Conservation (phyloP, 208 protist genomes). For the Leishmania lainsoni region DNA sequence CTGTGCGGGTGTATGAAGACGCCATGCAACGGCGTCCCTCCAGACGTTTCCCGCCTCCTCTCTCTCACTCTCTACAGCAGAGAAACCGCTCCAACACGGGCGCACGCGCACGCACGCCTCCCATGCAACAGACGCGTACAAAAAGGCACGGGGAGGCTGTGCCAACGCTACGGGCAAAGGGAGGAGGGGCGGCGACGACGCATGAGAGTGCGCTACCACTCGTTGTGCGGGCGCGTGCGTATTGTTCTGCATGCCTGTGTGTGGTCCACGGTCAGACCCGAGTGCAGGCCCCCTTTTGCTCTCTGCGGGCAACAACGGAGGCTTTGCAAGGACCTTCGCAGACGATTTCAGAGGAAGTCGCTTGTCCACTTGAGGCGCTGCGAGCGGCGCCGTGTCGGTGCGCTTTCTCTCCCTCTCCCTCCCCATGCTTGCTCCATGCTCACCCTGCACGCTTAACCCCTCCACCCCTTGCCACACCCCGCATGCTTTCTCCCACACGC, state of each 20-base stretch:
- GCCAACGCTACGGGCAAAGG: not conserved
- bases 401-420: not conserved
- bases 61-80: not conserved
- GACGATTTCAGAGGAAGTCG: not conserved
- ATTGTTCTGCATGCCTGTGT: not conserved
- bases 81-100: no score
- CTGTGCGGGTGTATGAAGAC: not conserved
- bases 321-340: not conserved
- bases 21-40: no score
- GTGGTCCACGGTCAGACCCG: not conserved
- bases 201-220: not conserved
- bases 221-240: not conserved
- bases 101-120: no score
- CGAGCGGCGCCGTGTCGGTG: no score
- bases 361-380: not conserved
- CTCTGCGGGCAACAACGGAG: not conserved
- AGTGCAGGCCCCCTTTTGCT: not conserved
- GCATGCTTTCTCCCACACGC: no score
- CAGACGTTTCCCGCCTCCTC: not conserved
- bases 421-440: no score
- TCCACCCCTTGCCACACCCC: no score
- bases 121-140: no score
- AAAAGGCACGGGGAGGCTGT: not conserved
- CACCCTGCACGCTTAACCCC: no score
- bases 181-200: no score